Evolutionary conservation across 306 rosid species (phyloP).

Genomic region (Gleditsia sinensis): DNA sequence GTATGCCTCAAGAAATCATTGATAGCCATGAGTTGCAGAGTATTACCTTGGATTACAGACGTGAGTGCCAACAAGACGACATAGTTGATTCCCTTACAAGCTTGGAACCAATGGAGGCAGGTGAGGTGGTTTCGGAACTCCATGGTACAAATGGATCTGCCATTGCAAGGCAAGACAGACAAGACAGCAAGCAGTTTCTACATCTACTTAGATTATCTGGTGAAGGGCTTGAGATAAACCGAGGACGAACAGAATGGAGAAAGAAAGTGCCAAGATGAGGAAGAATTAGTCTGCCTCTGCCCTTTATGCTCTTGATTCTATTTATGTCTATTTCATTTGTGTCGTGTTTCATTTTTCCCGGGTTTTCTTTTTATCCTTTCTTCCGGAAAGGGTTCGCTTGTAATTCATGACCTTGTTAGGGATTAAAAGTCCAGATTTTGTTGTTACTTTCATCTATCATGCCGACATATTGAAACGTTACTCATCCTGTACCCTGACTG

Average conservation of each 20-base stretch:
- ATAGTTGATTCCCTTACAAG: constrained; percentile 86
- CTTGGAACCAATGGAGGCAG: constrained; percentile 51
- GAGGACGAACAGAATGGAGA: constrained; percentile 93
- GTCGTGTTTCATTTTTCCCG: constrained; percentile 14
- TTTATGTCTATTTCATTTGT: neutral
- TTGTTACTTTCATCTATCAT: neutral
- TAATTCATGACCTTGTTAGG: constrained; percentile 14
- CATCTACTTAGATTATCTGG: constrained; percentile 80
- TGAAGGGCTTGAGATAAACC: constrained; percentile 79
- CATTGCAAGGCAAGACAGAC: constrained; percentile 32
- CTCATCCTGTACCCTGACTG: constrained; percentile 18
- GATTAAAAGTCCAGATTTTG: constrained; percentile 14
- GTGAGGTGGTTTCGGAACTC: constrained; percentile 45
- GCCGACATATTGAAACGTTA: neutral
- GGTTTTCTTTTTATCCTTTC: neutral
- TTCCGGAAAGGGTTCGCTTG: neutral
- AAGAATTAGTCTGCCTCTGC: neutral
- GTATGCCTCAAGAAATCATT: constrained; percentile 93
- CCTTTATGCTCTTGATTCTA: constrained; percentile 14
- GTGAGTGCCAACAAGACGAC: constrained; percentile 88
- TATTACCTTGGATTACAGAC: constrained; percentile 93
- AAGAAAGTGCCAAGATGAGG: constrained; percentile 75
- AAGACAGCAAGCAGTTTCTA: constrained; percentile 58
- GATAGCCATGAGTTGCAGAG: constrained; percentile 83
- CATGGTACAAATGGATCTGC: constrained; percentile 66